Evolutionary conservation across 768 basidiomycete species (phyloP).

Genomic region (Amanita pseudoporphyria): DNA sequence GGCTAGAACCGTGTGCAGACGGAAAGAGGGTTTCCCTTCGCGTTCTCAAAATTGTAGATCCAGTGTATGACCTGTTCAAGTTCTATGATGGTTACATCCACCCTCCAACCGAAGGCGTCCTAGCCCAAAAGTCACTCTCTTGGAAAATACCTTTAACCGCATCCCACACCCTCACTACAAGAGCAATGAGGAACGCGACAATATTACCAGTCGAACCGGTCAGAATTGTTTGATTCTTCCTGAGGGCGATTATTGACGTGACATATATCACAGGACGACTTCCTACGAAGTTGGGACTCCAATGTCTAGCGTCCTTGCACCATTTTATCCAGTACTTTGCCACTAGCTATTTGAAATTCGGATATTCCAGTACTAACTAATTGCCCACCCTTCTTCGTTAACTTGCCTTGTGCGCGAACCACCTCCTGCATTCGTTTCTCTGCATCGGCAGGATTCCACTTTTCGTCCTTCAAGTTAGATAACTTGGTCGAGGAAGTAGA

Average conservation of each 20-base stretch:
- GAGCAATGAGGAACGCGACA: neutral
- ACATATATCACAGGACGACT: neutral
- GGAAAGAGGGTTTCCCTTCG: neutral
- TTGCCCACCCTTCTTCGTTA: slow-evolving; percentile 71
- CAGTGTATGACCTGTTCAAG: neutral
- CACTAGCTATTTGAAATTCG: slow-evolving; percentile 75
- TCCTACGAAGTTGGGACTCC: neutral
- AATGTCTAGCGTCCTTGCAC: slow-evolving; percentile 20
- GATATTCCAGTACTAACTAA: slow-evolving; percentile 57
- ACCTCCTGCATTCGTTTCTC: slow-evolving; percentile 82
- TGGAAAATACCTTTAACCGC: neutral
- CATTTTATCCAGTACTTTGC: slow-evolving; percentile 52
- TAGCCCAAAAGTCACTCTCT: neutral
- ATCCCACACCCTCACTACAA: neutral
- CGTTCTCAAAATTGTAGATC: slow-evolving; percentile 2
- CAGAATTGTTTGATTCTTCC: neutral
- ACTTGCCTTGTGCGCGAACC: slow-evolving; percentile 74
- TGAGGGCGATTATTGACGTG: neutral
- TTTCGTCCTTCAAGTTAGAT: slow-evolving; percentile 20
- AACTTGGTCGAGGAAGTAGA: slow-evolving; percentile 5
- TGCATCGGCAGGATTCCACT: slow-evolving; percentile 41
- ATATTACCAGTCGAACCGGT: neutral
- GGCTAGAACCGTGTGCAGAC: neutral
- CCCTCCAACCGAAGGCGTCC: neutral
- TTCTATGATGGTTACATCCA: neutral